These are phyloP conservation scores for Ogataea polymorpha DNA, from an alignment of 805 yeast species.

Conservation along the genomic window DNA sequence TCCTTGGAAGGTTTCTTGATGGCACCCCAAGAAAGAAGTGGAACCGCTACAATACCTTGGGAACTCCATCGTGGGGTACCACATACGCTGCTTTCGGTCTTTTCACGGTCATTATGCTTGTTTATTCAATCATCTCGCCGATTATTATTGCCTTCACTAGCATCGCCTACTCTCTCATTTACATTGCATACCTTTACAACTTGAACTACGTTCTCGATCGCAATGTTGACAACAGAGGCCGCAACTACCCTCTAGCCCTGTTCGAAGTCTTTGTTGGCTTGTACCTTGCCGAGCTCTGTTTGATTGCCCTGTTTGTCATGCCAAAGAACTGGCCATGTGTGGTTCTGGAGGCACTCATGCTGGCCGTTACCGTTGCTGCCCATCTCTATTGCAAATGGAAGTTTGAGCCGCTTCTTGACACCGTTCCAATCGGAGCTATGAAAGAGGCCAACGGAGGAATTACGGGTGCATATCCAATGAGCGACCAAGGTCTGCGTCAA, in stretches of 20 bases:
- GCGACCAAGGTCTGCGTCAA: constrained; percentile 64
- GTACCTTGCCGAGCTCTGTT: constrained; percentile 67
- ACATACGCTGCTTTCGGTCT: constrained; percentile 76
- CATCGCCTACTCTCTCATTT: constrained; percentile 53
- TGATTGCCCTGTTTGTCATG: constrained; percentile 71
- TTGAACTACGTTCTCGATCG: constrained; percentile 62
- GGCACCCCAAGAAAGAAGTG: constrained; percentile 91
- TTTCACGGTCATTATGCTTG: constrained; percentile 66
- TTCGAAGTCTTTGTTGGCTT: constrained; percentile 71
- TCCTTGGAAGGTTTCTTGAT: constrained; percentile 70
- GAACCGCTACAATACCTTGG: constrained; percentile 65
- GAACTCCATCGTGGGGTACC: constrained; percentile 76
- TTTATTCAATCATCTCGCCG: constrained; percentile 79
- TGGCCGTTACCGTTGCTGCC: constrained; percentile 54
- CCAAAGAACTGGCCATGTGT: constrained; percentile 77
- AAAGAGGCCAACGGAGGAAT: constrained; percentile 42
- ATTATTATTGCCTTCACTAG: constrained; percentile 65
- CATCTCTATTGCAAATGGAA: constrained; percentile 58
- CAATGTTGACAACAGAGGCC: constrained; percentile 62
- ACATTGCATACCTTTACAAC: constrained; percentile 60
- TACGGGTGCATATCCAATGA: constrained; percentile 47
- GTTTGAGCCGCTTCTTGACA: constrained; percentile 62
- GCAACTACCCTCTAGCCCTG: constrained; percentile 68
- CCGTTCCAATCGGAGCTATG: constrained; percentile 67
- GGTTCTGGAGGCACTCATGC: constrained; percentile 60